Evolutionary conservation across 2,329 filamentous ascomycete genomes (phyloP), one percentile per base, ranked within the genome.

Genomic region (Endoconidiophora polonica): DNA sequence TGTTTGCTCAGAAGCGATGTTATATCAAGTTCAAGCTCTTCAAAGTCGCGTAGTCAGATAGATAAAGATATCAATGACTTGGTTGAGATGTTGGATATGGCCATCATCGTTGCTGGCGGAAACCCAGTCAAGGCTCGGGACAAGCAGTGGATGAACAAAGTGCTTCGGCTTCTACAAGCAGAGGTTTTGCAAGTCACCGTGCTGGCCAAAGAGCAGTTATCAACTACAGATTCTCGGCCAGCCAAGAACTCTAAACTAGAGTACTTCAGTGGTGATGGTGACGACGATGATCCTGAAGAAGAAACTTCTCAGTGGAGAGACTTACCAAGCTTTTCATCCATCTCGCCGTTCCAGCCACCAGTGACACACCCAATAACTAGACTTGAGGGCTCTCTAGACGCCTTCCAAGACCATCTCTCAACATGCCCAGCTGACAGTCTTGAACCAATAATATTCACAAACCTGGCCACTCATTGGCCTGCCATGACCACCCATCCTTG

Each of bases 381-480:
- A 14, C 55, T 68, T 7, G 63, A 64, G 3, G 71, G 74, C 52
- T 70, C 72, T 1, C 70, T 85, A 49, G 69, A 72, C 37, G 59
- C 61, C 0, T 86, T 88, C 59, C 74, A 83, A 53, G 60, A 64
- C 1, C 74, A 83, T 59, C 72, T 86, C 61, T 66, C 68, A 39
- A 60, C 29, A n/a, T 48, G 38, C 12, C 41, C 48, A 2, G 20
- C 45, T 9, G 29, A 64, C 12, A 52, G 55, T 20, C 59, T 66
- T 7, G 62, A 68, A 47, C 86, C 90, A 0, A 56, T 93, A 3
- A 69, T 95, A 7, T 79, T 96, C 41, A 76, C 74, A 0, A 72
- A 74, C 47, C 66, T 80, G 1, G 70, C 84, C 2, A 62, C 71
- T 0, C 65, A 77, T 56, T 96, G 90, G 90, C 86, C 88, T 0